Conservation (phyloP, 192 early-diverging fungal species). For the Diversispora epigaea region DNA sequence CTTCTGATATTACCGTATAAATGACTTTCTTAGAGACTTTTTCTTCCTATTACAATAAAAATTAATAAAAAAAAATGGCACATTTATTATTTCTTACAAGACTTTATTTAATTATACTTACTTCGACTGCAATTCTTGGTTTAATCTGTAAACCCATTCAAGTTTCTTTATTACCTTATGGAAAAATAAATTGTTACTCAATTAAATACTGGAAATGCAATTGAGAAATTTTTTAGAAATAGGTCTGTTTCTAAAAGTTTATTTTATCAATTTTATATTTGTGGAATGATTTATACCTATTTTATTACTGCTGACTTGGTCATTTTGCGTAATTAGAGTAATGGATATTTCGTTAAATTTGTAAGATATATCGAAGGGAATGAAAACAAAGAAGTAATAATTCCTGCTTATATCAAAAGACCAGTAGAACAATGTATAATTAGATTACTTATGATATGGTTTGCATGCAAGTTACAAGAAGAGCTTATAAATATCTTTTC, state of each 20-base stretch:
- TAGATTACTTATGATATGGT: conserved; percentile 40
- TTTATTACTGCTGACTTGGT: conserved; percentile 34
- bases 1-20: too few species aligned
- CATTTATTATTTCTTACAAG: background rate
- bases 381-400: background rate
- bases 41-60: too few species aligned
- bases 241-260: conserved; percentile 48
- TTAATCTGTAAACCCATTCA: background rate
- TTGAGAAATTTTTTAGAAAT: background rate
- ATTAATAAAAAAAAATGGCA: background rate
- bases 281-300: conserved; percentile 38
- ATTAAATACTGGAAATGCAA: background rate
- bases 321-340: conserved; percentile 12
- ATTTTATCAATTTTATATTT: conserved; percentile 56
- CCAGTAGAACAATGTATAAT: conserved; percentile 16
- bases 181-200: background rate
- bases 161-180: conserved; percentile 4
- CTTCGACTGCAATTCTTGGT: background rate
- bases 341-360: background rate
- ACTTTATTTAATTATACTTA: background rate
- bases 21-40: too few species aligned
- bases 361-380: background rate
- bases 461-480: conserved; percentile 41
- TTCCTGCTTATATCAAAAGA: conserved; percentile 7
- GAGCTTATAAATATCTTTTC: conserved; percentile 49